A percentile compares a stretch with the other conserved stretches of the same genome.
Evolutionary conservation across 163 green algal species (phyloP).

Genomic region (Trebouxia gelatinosa): DNA sequence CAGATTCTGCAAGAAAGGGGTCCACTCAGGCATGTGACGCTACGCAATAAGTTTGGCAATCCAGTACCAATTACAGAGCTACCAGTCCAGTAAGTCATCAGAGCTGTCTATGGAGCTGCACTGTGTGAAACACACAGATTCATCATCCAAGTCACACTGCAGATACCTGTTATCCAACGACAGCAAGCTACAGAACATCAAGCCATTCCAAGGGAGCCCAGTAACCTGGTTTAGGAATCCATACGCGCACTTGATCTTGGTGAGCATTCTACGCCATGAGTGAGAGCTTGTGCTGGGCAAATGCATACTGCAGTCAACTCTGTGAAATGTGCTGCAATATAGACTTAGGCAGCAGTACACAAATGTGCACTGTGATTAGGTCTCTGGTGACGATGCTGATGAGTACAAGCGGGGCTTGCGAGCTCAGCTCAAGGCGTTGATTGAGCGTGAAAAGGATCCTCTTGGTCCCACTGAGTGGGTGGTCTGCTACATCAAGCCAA

Average conservation of each 20-base stretch:
- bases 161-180: slow-evolving; percentile 64
- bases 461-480: slow-evolving; percentile 61
- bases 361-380: too few species aligned
- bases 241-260: slow-evolving; percentile 66
- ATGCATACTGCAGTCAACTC: too few species aligned
- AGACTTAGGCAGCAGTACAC: too few species aligned
- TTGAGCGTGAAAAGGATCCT: slow-evolving; percentile 55
- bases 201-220: slow-evolving; percentile 60
- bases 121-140: too few species aligned
- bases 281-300: too few species aligned
- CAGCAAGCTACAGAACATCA: slow-evolving; percentile 59
- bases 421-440: slow-evolving; percentile 46
- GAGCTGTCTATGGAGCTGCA: neutral
- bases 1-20: slow-evolving; percentile 64
- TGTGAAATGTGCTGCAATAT: too few species aligned
- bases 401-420: slow-evolving; percentile 70
- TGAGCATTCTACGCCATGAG: too few species aligned
- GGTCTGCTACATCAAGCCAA: slow-evolving; percentile 68
- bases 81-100: slow-evolving; percentile 56
- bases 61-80: slow-evolving; percentile 58
- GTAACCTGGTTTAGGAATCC: slow-evolving; percentile 83
- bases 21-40: slow-evolving; percentile 55
- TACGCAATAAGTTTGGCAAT: slow-evolving; percentile 73
- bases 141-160: slow-evolving; percentile 2
- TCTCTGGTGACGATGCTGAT: slow-evolving; percentile 63